Base-by-base conservation (phyloP, 306 rosid genomes). In the Vigna mungo region DNA sequence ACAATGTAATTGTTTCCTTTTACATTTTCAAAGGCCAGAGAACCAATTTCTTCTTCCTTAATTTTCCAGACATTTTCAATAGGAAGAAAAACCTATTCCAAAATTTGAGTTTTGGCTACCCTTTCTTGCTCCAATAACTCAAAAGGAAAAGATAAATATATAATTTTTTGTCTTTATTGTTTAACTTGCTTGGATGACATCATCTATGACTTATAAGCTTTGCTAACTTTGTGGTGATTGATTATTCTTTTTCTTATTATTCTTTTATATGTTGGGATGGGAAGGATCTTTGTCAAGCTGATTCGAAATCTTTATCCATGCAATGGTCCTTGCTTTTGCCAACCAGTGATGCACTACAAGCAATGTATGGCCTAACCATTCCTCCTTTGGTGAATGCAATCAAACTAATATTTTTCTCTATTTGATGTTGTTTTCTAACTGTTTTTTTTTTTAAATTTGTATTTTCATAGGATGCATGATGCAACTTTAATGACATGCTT, bases 271-370 rank as follows among this genome's bases (percentile, higher is more conserved):
- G 63, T 41, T 60, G 58, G 61, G 84, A 76, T 14, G 71, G 73
- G 73, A 84, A 94, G 98, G 98, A 92, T 83, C 97, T 95, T 79
- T 92, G 96, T 85, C 96, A 87, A 85, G 95, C 88, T 41, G 98
- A 95, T 86, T 88, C 90, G 59, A 92, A 88, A 85, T 85, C 91
- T 74, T 89, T 92, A 81, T 92, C 93, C 49, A 76, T 86, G 71
- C 98, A 92, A 77, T 95, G 98, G 97, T 84, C 90, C 71, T 73
- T 92, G 83, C 93, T 95, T 78, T 85, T 95, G 82, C 98, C 98
- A 54, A 87, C 93, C 60, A 81, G 87, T 78, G 97, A 95, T 82
- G 97, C 85, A 55, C 86, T 95, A n/a, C 93, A 89, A 71, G 90
- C 87, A 60, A 92, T 96, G 98, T 90, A 76, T 71, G 78, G 37